phyloP scores from a whole-genome alignment of 768 basidiomycete species.

The Clitopilus hobsonii region DNA sequence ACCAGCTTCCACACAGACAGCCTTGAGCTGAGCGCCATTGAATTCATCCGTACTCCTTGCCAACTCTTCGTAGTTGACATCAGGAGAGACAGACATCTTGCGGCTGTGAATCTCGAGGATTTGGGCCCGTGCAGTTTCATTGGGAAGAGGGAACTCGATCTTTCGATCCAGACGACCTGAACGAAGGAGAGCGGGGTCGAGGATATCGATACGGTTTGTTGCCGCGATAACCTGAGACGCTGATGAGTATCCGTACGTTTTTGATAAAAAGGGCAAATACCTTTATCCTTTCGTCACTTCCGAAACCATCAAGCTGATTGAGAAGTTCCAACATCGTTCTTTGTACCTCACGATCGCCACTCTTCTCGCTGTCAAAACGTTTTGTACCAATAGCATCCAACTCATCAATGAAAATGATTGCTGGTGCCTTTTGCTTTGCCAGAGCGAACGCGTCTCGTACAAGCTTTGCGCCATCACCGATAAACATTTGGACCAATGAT shows the following conservation, averaged over 20 bases:
- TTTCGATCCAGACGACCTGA: constrained; percentile 97
- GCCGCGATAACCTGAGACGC: constrained; percentile 86
- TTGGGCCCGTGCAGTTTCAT: constrained; percentile 91
- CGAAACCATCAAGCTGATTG: constrained; percentile 97
- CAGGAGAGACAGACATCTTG: constrained; percentile 85
- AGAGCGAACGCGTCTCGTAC: constrained; percentile 98
- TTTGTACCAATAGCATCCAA: constrained; percentile 99
- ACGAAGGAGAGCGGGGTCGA: constrained; percentile 96
- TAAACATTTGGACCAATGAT: constrained; percentile 99
- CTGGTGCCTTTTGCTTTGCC: constrained; percentile 96
- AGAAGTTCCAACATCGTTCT: constrained; percentile 99
- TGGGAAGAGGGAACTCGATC: constrained; percentile 97
- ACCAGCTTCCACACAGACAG: constrained; percentile 98
- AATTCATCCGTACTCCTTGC: constrained; percentile 98
- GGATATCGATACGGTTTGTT: constrained; percentile 97
- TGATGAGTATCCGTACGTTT: constrained; percentile 6
- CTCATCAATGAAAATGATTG: constrained; percentile 99
- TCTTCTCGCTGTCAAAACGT: constrained; percentile 98
- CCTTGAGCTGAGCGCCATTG: constrained; percentile 95
- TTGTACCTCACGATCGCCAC: constrained; percentile 99
- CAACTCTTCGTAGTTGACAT: constrained; percentile 96
- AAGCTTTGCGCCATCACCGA: constrained; percentile 98
- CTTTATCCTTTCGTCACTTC: constrained; percentile 96
- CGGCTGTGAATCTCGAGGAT: constrained; percentile 97
- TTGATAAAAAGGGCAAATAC: constrained; percentile 30